Base-by-base conservation (phyloP, 2,329 filamentous ascomycete genomes). In the Beauveria rudraprayagi region DNA sequence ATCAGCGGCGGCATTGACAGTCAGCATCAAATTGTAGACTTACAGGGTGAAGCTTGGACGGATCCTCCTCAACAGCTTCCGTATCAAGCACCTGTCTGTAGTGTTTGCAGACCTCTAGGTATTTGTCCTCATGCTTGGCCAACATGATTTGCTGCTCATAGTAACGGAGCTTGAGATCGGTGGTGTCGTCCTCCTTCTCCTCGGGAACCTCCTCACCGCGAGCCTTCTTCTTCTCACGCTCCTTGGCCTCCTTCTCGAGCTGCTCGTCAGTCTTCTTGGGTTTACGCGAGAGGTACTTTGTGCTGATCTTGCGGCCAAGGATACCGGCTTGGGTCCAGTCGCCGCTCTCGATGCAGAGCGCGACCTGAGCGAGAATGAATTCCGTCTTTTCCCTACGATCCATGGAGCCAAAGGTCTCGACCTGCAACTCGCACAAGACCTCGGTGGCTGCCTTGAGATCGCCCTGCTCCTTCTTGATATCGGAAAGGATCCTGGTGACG, bases 351-450 rank as follows among this genome's bases (percentile, higher is more conserved):
- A 99, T 97, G 78, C 94, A 99, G 57, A 99, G 83, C 40, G 87
- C 84, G 46, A 97, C 93, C 76, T 99, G 94, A 64, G 95, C 90
- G 58, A 99, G 81, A 70, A 99, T 99, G 73, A 99, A 99, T 71
- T 97, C 94, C 5, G 92, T 97, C 87, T 99, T 99, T 75, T 99
- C 94, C 68, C 94, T 85, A 69, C 94, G 84, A 65, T 91, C 89
- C 94, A 99, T 99, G 24, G 93, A 97, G 9, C 94, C 94, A 74
- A 99, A 99, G 0, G 94, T 99, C 82, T 99, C 94, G 55, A 99
- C 94, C 75, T 99, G 94, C 63, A 99, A 83, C 78, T 99, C 94
- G 77, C 94, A 99, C 43, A 99, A 83, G 64, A 94, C 94, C 69
- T 97, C 93, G 59, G 90, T 88, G 34, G 94, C 94, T 5, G 91